Conservation (phyloP, 2,329 filamentous ascomycete genomes). For the Dothideomycetes sp. region DNA sequence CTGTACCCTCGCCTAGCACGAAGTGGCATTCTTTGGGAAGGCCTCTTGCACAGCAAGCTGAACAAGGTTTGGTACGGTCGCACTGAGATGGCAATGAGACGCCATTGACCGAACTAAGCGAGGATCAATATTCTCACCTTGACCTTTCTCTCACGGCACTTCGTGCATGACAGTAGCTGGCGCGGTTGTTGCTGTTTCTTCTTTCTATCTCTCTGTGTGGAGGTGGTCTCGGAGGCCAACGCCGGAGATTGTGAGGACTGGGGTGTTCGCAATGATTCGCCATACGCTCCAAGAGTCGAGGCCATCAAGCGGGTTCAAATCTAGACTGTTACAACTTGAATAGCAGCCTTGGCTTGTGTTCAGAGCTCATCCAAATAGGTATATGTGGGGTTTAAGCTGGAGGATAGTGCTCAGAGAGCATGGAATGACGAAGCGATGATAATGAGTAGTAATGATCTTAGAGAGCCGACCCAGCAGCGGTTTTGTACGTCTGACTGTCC, state of each 20-base stretch:
- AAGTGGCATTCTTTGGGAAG: slow-evolving; percentile 37
- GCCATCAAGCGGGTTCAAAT: not conserved
- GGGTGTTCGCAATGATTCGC: not conserved
- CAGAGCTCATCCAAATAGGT: too few species aligned
- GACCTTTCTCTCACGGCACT: slow-evolving; percentile 38
- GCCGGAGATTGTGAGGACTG: slow-evolving; percentile 11
- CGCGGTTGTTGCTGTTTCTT: slow-evolving; percentile 30
- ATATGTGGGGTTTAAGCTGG: too few species aligned
- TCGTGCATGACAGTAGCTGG: slow-evolving; percentile 37
- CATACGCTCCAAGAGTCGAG: not conserved
- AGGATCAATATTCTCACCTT: slow-evolving; percentile 23
- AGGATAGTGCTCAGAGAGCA: not conserved
- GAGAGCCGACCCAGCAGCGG: not conserved
- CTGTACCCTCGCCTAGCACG: slow-evolving; percentile 31
- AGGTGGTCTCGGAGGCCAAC: not conserved
- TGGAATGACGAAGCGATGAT: not conserved
- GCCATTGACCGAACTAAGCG: slow-evolving; percentile 6
- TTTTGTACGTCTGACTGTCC: not conserved
- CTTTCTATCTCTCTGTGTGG: slow-evolving; percentile 15
- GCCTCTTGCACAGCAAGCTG: slow-evolving; percentile 37
- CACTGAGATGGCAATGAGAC: slow-evolving; percentile 23
- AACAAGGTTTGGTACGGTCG: slow-evolving; percentile 38
- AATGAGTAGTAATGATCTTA: not conserved
- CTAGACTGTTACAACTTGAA: too few species aligned
- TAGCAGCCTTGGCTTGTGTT: not conserved